These are phyloP conservation scores for Xerocomellus amylosporus DNA, from an alignment of 768 basidiomycete species.

Conservation along the genomic window DNA sequence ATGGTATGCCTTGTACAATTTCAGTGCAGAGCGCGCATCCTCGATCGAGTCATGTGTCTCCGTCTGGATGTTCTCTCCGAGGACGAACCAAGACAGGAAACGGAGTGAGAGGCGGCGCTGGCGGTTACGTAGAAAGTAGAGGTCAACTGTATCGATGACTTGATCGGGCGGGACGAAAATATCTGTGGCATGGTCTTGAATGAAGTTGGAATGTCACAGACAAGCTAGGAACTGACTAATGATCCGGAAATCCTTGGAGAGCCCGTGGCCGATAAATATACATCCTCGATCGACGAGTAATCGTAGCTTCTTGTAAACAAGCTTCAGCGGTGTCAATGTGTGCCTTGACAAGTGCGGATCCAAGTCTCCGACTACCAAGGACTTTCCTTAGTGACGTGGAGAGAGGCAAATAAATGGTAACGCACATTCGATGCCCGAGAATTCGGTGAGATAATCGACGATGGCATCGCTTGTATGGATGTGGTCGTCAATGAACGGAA, in stretches of 20 bases:
- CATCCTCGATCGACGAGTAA: constrained; percentile 92
- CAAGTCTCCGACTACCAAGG: constrained; percentile 76
- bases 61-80: constrained; percentile 88
- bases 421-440: constrained; percentile 92
- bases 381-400: not conserved
- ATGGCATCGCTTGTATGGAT: constrained; percentile 95
- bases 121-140: constrained; percentile 82
- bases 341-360: constrained; percentile 80
- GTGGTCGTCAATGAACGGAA: constrained; percentile 97
- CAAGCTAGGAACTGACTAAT: constrained; percentile 67
- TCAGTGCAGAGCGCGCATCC: constrained; percentile 84
- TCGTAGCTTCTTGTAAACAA: constrained; percentile 98
- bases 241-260: constrained; percentile 96
- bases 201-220: not conserved
- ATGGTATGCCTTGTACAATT: constrained; percentile 82
- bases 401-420: not conserved
- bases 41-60: constrained; percentile 99
- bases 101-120: constrained; percentile 88
- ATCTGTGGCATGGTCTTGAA: constrained; percentile 47
- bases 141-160: constrained; percentile 95
- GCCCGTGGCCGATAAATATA: constrained; percentile 95
- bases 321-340: constrained; percentile 91
- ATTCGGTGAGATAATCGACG: constrained; percentile 96
- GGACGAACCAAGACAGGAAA: constrained; percentile 93
- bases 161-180: constrained; percentile 94